A percentile compares a stretch with the other conserved stretches of the same genome.
phyloP scores from a whole-genome alignment of 306 rosid species.

The Astragalus membranaceus region DNA sequence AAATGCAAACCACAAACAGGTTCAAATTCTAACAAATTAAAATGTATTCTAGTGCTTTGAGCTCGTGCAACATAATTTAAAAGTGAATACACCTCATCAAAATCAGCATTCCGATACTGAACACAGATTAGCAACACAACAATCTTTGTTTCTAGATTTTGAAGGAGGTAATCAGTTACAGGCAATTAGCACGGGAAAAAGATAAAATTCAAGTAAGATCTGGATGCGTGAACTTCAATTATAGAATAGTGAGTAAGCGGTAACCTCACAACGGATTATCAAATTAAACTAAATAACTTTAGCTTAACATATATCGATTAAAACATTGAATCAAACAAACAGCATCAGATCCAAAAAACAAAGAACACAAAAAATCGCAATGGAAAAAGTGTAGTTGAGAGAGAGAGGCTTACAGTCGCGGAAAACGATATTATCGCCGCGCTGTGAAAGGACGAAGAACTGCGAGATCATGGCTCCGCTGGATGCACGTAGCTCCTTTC shows the following conservation, averaged over 20 bases:
- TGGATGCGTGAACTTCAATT: constrained; percentile 8
- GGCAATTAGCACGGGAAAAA: background rate
- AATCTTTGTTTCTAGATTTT: background rate
- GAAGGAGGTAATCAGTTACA: background rate
- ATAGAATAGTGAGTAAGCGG: background rate
- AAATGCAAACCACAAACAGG: background rate
- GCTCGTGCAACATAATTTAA: constrained; percentile 1
- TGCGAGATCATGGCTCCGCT: constrained; percentile 40
- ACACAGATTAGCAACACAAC: background rate
- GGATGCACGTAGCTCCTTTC: background rate
- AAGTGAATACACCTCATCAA: background rate
- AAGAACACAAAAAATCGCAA: background rate
- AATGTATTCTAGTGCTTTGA: background rate
- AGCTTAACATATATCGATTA: background rate
- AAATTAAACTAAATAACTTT: background rate
- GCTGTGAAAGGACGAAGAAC: constrained; percentile 44
- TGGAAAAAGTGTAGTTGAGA: background rate
- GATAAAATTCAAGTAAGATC: constrained; percentile 19
- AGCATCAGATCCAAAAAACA: constrained; percentile 21
- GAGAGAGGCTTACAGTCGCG: constrained; percentile 39
- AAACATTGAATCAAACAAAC: constrained; percentile 18
- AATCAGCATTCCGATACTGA: background rate
- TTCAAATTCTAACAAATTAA: background rate
- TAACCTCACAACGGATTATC: background rate
- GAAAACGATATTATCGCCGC: constrained; percentile 46